phyloP scores from a whole-genome alignment of 208 protist genomes.

The Borovskyia barvae region DNA sequence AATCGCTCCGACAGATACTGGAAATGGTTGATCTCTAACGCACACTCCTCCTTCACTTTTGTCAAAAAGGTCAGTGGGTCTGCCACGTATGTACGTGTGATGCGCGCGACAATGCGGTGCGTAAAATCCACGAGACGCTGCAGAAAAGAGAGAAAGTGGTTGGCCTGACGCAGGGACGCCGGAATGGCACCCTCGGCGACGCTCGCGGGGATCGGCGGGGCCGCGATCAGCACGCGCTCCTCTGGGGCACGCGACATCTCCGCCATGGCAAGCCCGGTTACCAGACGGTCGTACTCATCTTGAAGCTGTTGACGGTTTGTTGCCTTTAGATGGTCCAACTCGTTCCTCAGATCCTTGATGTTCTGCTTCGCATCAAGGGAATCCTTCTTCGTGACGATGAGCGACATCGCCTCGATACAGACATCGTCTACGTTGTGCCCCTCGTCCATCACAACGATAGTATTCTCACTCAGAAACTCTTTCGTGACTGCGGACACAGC shows the following conservation, averaged over 20 bases:
- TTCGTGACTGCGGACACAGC: conserved; percentile 95
- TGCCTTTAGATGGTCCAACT: conserved; percentile 77
- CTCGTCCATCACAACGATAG: conserved; percentile 99
- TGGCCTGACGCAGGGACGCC: conserved; percentile 93
- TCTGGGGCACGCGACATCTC: conserved; percentile 57
- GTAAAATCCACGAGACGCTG: conserved; percentile 95
- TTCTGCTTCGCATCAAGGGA: conserved; percentile 81
- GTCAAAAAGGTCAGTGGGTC: conserved; percentile 88
- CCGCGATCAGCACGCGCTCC: conserved; percentile 26
- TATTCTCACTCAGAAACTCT: conserved; percentile 91
- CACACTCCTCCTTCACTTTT: conserved; percentile 87
- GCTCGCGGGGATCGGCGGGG: conserved; percentile 55
- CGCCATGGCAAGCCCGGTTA: conserved; percentile 88
- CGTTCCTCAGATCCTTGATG: conserved; percentile 72
- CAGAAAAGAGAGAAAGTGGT: conserved; percentile 96
- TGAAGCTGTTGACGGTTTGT: conserved; percentile 90
- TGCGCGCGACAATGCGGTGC: conserved; percentile 80
- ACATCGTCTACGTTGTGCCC: conserved; percentile 99
- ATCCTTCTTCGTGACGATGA: conserved; percentile 93
- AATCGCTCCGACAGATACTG: conserved; percentile 89
- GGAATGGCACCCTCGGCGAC: conserved; percentile 95
- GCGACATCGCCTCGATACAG: conserved; percentile 98
- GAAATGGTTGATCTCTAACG: conserved; percentile 84
- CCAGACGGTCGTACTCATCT: conserved; percentile 92
- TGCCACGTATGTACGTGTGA: conserved; percentile 86